phyloP scores from a whole-genome alignment of 352 stramenopile genomes.

The Elongisporangium anandrum region DNA sequence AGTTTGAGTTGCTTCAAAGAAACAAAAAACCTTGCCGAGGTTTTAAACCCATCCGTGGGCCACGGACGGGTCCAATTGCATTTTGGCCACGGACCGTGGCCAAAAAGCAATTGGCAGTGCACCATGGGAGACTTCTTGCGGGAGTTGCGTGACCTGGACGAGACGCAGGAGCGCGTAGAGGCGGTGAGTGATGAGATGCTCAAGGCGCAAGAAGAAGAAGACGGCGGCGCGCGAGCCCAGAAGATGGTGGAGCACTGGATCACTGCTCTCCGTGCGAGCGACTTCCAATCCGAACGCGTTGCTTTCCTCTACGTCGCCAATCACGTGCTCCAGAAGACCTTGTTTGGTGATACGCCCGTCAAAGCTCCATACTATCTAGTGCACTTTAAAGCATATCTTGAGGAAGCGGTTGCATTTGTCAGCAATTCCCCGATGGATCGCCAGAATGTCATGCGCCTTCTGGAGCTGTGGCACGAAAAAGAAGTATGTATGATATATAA shows the following conservation, averaged over 20 bases:
- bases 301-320: constrained; percentile 84
- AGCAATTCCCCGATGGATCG: constrained; percentile 83
- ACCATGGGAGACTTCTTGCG: constrained; percentile 71
- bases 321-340: constrained; percentile 76
- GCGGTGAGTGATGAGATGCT: constrained; percentile 76
- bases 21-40: background rate
- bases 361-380: constrained; percentile 20
- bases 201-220: constrained; percentile 28
- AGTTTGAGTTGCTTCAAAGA: background rate
- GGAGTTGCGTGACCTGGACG: constrained; percentile 73
- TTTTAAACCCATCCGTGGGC: too few relatives aligned
- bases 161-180: constrained; percentile 81
- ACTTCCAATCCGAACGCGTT: constrained; percentile 77
- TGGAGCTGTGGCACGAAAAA: constrained; percentile 81
- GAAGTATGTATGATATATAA: constrained; percentile 15
- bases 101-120: background rate
- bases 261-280: constrained; percentile 51
- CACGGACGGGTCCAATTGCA: too few relatives aligned
- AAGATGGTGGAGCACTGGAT: constrained; percentile 73
- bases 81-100: too few relatives aligned
- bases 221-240: constrained; percentile 14
- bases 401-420: constrained; percentile 75
- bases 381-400: constrained; percentile 36
- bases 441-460: constrained; percentile 62
- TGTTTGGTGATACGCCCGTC: constrained; percentile 22